A percentile compares a stretch with the other conserved stretches of the same genome.
These are phyloP conservation scores for Epicoccum sorghinum DNA, from an alignment of 2,329 filamentous ascomycete species.

Conservation along the genomic window DNA sequence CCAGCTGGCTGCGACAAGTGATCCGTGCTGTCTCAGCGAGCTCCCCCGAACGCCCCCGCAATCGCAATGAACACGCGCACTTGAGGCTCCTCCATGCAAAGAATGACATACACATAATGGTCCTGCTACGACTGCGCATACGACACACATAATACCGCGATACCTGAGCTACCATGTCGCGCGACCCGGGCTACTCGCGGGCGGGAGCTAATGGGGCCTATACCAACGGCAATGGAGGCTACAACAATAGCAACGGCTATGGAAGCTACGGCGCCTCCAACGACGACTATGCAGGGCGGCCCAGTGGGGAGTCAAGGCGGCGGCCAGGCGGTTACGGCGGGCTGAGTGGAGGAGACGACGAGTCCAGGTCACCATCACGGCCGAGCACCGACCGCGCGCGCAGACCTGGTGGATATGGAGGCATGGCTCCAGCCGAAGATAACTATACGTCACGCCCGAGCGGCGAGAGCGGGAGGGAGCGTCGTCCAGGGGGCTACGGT, in stretches of 20 bases:
- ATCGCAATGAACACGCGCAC: conserved; percentile 24
- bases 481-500: conserved; percentile 33
- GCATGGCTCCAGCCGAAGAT: conserved; percentile 37
- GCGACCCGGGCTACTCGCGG: conserved; percentile 41
- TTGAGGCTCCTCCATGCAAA: conserved; percentile 11
- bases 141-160: conserved; percentile 12
- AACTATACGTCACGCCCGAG: conserved; percentile 27
- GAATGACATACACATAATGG: conserved; percentile 12
- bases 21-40: conserved; percentile 28
- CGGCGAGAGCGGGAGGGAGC: conserved; percentile 30
- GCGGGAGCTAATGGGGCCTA: conserved; percentile 44
- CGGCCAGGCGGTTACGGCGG: conserved; percentile 42
- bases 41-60: conserved; percentile 35
- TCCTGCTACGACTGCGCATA: conserved; percentile 4
- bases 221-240: conserved; percentile 41
- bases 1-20: conserved; percentile 13
- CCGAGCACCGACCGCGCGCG: conserved; percentile 36
- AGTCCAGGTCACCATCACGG: conserved; percentile 22
- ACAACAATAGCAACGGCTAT: conserved; percentile 27
- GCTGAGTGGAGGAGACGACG: conserved; percentile 26
- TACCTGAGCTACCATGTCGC: conserved; percentile 41
- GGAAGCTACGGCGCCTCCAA: conserved; percentile 28
- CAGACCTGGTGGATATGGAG: conserved; percentile 33
- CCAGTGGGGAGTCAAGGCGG: conserved; percentile 37
- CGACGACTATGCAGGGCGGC: conserved; percentile 23